Conservation (phyloP, 2,329 filamentous ascomycete genomes). For the Aspergillus sp. region DNA sequence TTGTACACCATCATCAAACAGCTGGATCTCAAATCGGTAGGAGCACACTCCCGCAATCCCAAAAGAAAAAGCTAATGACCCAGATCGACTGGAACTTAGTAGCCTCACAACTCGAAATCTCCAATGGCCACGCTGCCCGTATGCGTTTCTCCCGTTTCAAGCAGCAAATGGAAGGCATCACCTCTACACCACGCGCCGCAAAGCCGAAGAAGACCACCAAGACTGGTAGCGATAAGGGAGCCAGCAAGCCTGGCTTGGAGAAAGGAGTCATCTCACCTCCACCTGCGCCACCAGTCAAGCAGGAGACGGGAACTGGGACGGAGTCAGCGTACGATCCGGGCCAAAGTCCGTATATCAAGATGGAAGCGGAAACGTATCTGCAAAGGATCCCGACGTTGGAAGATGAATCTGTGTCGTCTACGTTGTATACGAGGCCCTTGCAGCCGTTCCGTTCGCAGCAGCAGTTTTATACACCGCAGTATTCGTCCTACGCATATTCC, state of each 20-base stretch:
- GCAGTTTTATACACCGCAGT: neutral
- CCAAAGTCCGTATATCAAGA: conserved; percentile 16
- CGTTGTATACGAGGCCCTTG: neutral
- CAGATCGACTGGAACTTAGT: conserved; percentile 51
- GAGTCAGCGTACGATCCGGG: conserved; percentile 2
- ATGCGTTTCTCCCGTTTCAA: conserved; percentile 53
- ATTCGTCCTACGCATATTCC: neutral
- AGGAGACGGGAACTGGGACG: neutral
- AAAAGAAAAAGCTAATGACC: conserved; percentile 1
- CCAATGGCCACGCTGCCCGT: conserved; percentile 51
- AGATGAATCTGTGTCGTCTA: neutral
- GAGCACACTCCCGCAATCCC: conserved; percentile 11
- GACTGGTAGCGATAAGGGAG: conserved; percentile 9
- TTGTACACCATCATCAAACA: conserved; percentile 52
- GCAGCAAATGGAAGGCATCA: conserved; percentile 45
- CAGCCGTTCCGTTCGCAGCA: neutral
- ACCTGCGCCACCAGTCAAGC: conserved; percentile 10
- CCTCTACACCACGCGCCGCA: conserved; percentile 14
- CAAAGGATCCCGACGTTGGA: conserved; percentile 4
- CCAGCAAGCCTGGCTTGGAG: conserved; percentile 9
- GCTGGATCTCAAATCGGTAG: conserved; percentile 46
- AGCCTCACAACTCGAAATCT: conserved; percentile 44
- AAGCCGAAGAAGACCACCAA: conserved; percentile 19
- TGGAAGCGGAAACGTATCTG: conserved; percentile 12
- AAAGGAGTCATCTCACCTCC: conserved; percentile 5